Evolutionary conservation across 495 filamentous ascomycete species (phyloP), one percentile per base, ranked within the genome.

Genomic region (Baudoinia panamericana): DNA sequence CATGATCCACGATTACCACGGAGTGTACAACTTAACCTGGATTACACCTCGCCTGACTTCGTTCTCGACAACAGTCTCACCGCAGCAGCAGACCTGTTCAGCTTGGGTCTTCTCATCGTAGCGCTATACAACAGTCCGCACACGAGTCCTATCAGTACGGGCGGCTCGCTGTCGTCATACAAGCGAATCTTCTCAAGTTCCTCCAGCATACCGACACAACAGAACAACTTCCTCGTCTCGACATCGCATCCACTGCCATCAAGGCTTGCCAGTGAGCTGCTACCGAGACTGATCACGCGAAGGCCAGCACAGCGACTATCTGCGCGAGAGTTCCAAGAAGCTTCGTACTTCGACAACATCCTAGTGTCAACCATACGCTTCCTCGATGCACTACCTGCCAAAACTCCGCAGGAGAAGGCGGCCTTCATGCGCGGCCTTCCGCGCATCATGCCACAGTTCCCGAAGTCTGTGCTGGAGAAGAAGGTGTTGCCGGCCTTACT

Each of bases 361-460:
- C 68, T 97, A 17, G 82, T 97, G 19, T 90, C 85, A 1, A 90
- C 92, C 0, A 86, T 97, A 37, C 86, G 92, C 18, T 97, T 96
- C 53, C 63, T 97, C 18, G 90, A 97, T 46, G 68, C 73, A 0
- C 69, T 97, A 36, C 87, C 90, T 1, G 80, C 85, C 27, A 97
- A 97, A 62, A 93, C 84, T 2, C 70, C 81, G 0, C 80, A 73
- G 52, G 92, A 97, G 54, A 97, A 96, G 56, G 68, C 81, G 0
- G 76, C 84, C 42, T 97, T 97, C 56, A 72, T 97, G 68, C 71
- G 85, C 36, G 92, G 92, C 0, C 63, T 97, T 20, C 77, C 80
- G 38, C 78, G 81, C 18, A 84, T 96, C 3, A 59, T 96, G 5
- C 76, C 79, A 1, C 85, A 88, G 23, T 97, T 97, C 51, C 90